phyloP scores from a whole-genome alignment of 140 eudicot species.

The Flaveria floridana region DNA sequence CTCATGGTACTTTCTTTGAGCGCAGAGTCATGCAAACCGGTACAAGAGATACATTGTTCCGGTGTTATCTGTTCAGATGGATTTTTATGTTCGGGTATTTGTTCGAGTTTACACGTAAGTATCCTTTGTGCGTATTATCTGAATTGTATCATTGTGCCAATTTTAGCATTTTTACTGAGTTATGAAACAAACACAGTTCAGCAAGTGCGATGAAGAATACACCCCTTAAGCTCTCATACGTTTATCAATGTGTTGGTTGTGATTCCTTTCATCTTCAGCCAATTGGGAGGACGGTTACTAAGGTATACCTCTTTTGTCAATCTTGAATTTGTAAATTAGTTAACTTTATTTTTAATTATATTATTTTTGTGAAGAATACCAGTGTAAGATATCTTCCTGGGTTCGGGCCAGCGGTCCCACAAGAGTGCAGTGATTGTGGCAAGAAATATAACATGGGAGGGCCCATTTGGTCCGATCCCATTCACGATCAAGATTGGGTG shows the following conservation, averaged over 20 bases:
- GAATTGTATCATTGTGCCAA: neutral
- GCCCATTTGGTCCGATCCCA: conserved; percentile 98
- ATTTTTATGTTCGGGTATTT: conserved; percentile 91
- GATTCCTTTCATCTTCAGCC: conserved; percentile 99
- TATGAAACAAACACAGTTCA: conserved; percentile 39
- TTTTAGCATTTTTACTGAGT: conserved; percentile 11
- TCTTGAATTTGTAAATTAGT: neutral
- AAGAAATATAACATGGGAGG: conserved; percentile 89
- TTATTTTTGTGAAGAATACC: conserved; percentile 47
- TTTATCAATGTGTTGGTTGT: conserved; percentile 88
- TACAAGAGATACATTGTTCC: conserved; percentile 92
- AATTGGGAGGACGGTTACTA: conserved; percentile 81
- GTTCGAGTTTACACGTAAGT: conserved; percentile 88
- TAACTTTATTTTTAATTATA: neutral
- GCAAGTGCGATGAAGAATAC: conserved; percentile 92
- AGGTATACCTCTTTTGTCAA: conserved; percentile 46
- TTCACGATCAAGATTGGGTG: conserved; percentile 97
- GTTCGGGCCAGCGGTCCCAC: conserved; percentile 82
- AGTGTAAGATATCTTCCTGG: conserved; percentile 92
- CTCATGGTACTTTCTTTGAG: neutral
- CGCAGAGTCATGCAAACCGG: conserved; percentile 98
- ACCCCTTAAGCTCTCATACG: conserved; percentile 86
- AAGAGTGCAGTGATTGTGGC: conserved; percentile 90
- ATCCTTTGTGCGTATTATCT: conserved; percentile 5
- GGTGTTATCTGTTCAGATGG: conserved; percentile 90